Conservation (phyloP, 2,329 filamentous ascomycete genomes). For the Penicillium sp. region DNA sequence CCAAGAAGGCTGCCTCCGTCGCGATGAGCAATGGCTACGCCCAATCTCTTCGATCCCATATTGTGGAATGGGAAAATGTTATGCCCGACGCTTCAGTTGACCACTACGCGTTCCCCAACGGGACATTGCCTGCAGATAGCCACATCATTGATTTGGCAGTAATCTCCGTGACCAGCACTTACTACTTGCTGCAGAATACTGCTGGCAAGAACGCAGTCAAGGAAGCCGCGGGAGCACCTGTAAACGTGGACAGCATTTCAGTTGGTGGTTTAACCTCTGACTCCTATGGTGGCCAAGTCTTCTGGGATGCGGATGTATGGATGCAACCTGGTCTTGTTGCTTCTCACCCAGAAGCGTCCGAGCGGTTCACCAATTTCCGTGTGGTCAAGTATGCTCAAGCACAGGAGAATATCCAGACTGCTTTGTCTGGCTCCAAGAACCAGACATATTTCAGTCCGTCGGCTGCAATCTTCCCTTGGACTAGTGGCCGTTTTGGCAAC, state of each 20-base stretch:
- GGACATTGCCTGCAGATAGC: slow-evolving; percentile 57
- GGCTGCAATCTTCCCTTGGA: slow-evolving; percentile 68
- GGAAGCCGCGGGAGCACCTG: slow-evolving; percentile 49
- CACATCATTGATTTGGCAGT: slow-evolving; percentile 57
- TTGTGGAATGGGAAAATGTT: slow-evolving; percentile 61
- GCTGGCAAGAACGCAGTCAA: slow-evolving; percentile 55
- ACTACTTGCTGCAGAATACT: slow-evolving; percentile 51
- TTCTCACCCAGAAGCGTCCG: slow-evolving; percentile 61
- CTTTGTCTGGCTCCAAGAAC: slow-evolving; percentile 60
- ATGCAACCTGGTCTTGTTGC: slow-evolving; percentile 67
- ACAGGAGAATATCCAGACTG: slow-evolving; percentile 57
- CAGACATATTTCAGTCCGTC: slow-evolving; percentile 56
- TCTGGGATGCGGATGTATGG: slow-evolving; percentile 68
- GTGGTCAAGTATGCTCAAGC: slow-evolving; percentile 61
- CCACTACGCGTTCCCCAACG: slow-evolving; percentile 59
- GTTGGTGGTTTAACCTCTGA: slow-evolving; percentile 69
- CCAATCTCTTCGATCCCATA: slow-evolving; percentile 56
- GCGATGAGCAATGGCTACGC: slow-evolving; percentile 57
- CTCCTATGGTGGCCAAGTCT: slow-evolving; percentile 65
- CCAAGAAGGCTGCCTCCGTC: slow-evolving; percentile 54
- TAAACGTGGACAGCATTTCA: slow-evolving; percentile 64
- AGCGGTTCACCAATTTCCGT: slow-evolving; percentile 65
- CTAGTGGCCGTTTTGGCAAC: slow-evolving; percentile 65
- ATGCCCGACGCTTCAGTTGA: slow-evolving; percentile 64
- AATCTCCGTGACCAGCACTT: slow-evolving; percentile 49